Evolutionary conservation across 805 yeast genomes (phyloP), one percentile per base, ranked within the genome.

Genomic region (Zygotorulaspora sp.): DNA sequence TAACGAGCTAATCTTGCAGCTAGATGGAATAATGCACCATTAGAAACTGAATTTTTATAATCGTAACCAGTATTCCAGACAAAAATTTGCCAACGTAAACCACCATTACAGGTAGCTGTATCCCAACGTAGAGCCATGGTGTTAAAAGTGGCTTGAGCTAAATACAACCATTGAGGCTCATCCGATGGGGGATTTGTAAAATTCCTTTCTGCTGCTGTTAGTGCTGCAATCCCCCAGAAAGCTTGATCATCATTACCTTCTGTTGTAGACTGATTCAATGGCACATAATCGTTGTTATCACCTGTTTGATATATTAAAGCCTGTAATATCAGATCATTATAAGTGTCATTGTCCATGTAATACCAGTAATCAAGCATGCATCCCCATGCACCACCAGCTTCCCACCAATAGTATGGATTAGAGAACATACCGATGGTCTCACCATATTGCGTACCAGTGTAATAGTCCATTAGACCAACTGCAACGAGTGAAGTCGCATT

Each of bases 191-290:
- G 88, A 52, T 80, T 77, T 1, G 85, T 67, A 57, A 88, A 88
- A 63, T 86, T 86, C 57, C 81, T 72, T 61, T 90, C 97, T 0
- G 94, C 94, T 1, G 97, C 97, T 19, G 77, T 80, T 83, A 90
- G 86, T 3, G 79, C 94, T 1, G 95, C 83, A 43, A 92, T 70
- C 4, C 96, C 97, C 97, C 97, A 90, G 61, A 90, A 87, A 2
- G 85, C 96, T 67, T 90, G 97, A 68, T 90, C 97, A 71, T 90
- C 98, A 58, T 90, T 90, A 55, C 97, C 98, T 65, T 90, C 97
- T 2, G 95, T 84, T 23, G 88, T 78, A 8, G 89, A 77, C 63
- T 89, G 96, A 61, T 87, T 86, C 44, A 78, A 66, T 4, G 97
- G 96, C 62, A 90, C 79, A 62, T 79, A 92, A 63, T 90, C 81